Conservation (phyloP, 2,329 filamentous ascomycete species). For the Pseudocercospora ulei region DNA sequence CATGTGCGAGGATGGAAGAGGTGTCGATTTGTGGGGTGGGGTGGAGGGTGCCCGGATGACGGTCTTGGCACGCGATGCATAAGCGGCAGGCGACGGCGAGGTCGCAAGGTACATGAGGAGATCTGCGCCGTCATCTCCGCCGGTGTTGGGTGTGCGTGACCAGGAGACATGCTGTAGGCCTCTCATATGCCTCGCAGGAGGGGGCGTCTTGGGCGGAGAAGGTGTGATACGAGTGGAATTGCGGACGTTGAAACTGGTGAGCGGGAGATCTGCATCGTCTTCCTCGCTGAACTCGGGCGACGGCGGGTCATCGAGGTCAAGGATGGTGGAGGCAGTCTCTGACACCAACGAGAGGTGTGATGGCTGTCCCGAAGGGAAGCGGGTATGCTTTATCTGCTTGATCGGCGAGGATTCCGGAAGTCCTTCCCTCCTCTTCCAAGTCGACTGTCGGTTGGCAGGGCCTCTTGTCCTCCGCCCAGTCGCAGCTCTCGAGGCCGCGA, state of each 20-base stretch:
- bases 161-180: conserved; percentile 36
- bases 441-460: conserved; percentile 39
- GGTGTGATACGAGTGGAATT: conserved; percentile 47
- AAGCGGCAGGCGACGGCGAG: conserved; percentile 70
- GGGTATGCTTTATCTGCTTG: conserved; percentile 62
- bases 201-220: conserved; percentile 81
- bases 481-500: conserved; percentile 27
- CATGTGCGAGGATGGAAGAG: conserved; percentile 76
- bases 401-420: conserved; percentile 79
- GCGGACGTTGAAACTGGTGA: conserved; percentile 58
- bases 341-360: conserved; percentile 72
- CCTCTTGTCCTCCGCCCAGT: conserved; percentile 30
- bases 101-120: conserved; percentile 81
- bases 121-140: conserved; percentile 67
- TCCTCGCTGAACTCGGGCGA: conserved; percentile 59
- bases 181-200: conserved; percentile 39
- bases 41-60: conserved; percentile 46
- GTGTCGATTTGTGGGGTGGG: conserved; percentile 47
- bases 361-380: conserved; percentile 59
- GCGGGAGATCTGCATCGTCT: conserved; percentile 70
- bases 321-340: conserved; percentile 54
- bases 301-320: conserved; percentile 47
- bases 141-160: conserved; percentile 49
- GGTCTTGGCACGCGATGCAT: conserved; percentile 33
- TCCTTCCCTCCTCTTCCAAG: conserved; percentile 69